Conservation (phyloP, 768 basidiomycete species). For the Phlebiopsis flavidoalba region DNA sequence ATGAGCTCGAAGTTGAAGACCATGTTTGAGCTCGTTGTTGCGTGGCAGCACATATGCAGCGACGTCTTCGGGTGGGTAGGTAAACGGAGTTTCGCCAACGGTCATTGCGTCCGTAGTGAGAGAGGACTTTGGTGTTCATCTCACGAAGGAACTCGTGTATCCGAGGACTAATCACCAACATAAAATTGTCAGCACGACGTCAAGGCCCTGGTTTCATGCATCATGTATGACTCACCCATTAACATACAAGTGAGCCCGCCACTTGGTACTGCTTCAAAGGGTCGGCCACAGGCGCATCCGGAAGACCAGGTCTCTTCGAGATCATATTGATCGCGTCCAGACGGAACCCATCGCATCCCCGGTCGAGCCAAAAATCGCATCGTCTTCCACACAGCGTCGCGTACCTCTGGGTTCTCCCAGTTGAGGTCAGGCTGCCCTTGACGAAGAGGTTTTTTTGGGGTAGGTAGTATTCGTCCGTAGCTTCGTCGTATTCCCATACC, state of each 20-base stretch:
- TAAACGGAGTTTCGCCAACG: conserved; percentile 63
- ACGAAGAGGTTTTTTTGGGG: conserved; percentile 64
- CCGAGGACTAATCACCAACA: conserved; percentile 38
- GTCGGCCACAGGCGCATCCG: conserved; percentile 58
- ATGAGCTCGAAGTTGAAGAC: conserved; percentile 62
- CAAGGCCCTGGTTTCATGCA: neutral
- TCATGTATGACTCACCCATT: conserved; percentile 46
- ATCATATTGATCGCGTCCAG: conserved; percentile 72
- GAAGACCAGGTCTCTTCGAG: conserved; percentile 57
- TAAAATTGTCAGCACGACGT: neutral
- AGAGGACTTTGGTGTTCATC: conserved; percentile 59
- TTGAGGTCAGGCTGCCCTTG: conserved; percentile 72
- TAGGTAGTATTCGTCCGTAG: conserved; percentile 68
- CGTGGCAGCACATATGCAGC: conserved; percentile 50
- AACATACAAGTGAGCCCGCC: conserved; percentile 45
- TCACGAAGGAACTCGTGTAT: conserved; percentile 66
- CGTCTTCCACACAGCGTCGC: conserved; percentile 53
- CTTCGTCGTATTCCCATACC: conserved; percentile 66
- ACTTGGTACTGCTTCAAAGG: conserved; percentile 48
- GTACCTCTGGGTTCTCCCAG: conserved; percentile 59
- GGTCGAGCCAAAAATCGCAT: conserved; percentile 72
- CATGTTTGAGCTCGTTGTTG: conserved; percentile 61
- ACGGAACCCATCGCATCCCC: conserved; percentile 72
- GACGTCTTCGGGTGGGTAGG: conserved; percentile 44
- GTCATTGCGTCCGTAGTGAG: conserved; percentile 54